Percentiles rank a stretch among this genome's conserved stretches.
Evolutionary conservation across 768 basidiomycete genomes (phyloP).

Genomic region (Daedaleopsis nitida): DNA sequence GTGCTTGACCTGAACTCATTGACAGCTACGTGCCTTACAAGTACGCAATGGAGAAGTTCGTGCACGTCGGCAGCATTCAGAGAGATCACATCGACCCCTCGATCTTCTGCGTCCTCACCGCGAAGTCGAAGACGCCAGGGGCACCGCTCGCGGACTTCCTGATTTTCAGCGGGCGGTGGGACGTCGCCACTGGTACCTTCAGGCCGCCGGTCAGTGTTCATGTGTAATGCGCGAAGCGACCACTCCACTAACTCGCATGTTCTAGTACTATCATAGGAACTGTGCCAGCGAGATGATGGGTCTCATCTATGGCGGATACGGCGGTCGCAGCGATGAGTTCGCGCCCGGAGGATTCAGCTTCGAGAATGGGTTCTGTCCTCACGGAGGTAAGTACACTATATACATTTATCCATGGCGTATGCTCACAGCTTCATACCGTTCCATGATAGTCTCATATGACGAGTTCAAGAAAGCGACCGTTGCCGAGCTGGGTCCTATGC

Average conservation of each 20-base stretch:
- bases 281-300: conserved; percentile 66
- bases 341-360: conserved; percentile 62
- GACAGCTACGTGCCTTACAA: conserved; percentile 66
- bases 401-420: neutral
- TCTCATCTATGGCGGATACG: conserved; percentile 62
- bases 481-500: conserved; percentile 50
- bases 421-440: neutral
- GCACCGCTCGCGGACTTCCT: conserved; percentile 65
- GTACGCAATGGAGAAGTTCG: conserved; percentile 65
- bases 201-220: conserved; percentile 51
- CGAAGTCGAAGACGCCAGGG: conserved; percentile 58
- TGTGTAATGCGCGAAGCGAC: neutral
- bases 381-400: conserved; percentile 48
- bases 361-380: conserved; percentile 66
- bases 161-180: conserved; percentile 67
- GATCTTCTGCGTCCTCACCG: conserved; percentile 69
- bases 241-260: neutral
- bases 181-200: conserved; percentile 60
- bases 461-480: conserved; percentile 61
- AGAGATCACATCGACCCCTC: conserved; percentile 73
- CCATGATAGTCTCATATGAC: conserved; percentile 52
- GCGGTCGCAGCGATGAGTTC: conserved; percentile 64
- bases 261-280: conserved; percentile 67
- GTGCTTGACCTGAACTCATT: too few relatives aligned
- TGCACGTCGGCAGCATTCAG: conserved; percentile 62